Conservation (phyloP, 2,329 filamentous ascomycete species). For the Trichophyton rubrum region DNA sequence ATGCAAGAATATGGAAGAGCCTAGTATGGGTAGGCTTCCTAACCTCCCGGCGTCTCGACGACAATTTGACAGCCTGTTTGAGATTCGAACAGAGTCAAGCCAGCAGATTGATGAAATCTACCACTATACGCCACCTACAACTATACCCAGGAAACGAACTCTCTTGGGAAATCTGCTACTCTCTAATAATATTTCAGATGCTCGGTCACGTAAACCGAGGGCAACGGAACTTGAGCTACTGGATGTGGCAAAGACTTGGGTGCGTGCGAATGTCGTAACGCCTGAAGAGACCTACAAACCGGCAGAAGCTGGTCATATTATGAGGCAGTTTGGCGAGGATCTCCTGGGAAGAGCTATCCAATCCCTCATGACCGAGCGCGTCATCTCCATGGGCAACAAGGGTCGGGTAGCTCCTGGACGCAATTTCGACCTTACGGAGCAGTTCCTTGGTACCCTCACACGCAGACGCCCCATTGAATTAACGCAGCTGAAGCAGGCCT, state of each 20-base stretch:
- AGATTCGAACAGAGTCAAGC: conserved; percentile 26
- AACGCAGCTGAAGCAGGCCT: conserved; percentile 29
- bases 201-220: background rate
- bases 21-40: conserved; percentile 23
- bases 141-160: conserved; percentile 24
- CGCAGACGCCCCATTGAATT: conserved; percentile 30
- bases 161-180: conserved; percentile 27
- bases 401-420: conserved; percentile 31
- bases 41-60: conserved; percentile 33
- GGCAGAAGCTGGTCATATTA: conserved; percentile 24
- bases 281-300: conserved; percentile 31
- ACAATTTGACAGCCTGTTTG: conserved; percentile 32
- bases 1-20: conserved; percentile 28
- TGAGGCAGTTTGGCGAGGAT: conserved; percentile 22
- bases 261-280: conserved; percentile 36
- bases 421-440: conserved; percentile 34
- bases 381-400: conserved; percentile 29
- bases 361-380: conserved; percentile 29
- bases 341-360: conserved; percentile 30
- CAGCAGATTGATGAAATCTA: conserved; percentile 26
- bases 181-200: conserved; percentile 17
- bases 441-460: conserved; percentile 29
- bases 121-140: conserved; percentile 21
- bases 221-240: conserved; percentile 18
- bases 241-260: conserved; percentile 35